Evolutionary conservation across 306 rosid species (phyloP).

Genomic region (Styphnolobium japonicum): DNA sequence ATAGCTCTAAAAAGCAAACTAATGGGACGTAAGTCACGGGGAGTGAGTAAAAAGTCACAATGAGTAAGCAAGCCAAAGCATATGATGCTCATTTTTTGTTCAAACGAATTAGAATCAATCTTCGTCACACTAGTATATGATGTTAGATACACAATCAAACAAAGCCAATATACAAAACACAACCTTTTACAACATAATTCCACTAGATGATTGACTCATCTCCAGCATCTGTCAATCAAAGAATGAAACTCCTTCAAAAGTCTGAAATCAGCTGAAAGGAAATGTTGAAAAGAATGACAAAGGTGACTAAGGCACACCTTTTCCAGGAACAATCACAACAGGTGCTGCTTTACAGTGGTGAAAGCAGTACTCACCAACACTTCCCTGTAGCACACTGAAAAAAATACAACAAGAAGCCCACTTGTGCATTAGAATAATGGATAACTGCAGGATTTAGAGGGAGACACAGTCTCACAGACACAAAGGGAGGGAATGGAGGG

Average conservation of each 20-base stretch:
- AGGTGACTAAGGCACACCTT: slow-evolving; percentile 38
- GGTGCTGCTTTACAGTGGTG: slow-evolving; percentile 87
- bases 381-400: slow-evolving; percentile 82
- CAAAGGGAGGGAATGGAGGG: neutral
- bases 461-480: neutral
- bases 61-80: neutral
- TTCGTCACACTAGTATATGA: neutral
- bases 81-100: neutral
- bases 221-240: slow-evolving; percentile 59
- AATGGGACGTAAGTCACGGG: neutral
- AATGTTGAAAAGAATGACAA: neutral
- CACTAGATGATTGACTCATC: slow-evolving; percentile 53
- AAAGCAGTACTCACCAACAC: slow-evolving; percentile 78
- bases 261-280: neutral
- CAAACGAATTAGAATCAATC: neutral
- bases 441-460: neutral
- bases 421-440: neutral
- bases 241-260: neutral
- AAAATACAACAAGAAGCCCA: neutral
- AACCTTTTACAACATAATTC: neutral
- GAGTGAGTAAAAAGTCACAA: neutral
- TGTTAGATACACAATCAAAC: neutral
- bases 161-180: slow-evolving; percentile 11
- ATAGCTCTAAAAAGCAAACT: neutral
- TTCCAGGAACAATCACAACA: slow-evolving; percentile 76